Conservation (phyloP, 2,329 filamentous ascomycete species). For the Colletotrichum australisinense region DNA sequence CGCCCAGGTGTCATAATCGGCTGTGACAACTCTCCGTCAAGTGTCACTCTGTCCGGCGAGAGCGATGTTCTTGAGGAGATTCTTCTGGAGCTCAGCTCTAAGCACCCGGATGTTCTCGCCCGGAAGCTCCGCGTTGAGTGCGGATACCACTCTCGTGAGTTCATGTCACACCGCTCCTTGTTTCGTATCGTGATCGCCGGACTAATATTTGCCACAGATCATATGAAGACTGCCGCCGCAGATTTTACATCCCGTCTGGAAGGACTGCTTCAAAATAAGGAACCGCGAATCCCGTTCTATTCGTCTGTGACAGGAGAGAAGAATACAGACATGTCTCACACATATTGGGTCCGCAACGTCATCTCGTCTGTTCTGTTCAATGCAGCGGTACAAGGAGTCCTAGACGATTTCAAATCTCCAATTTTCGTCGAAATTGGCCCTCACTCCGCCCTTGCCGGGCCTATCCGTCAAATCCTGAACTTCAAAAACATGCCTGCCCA, state of each 20-base stretch:
- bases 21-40: constrained; percentile 65
- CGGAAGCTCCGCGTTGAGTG: constrained; percentile 60
- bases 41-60: constrained; percentile 57
- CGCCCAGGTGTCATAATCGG: constrained; percentile 47
- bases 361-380: constrained; percentile 56
- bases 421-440: constrained; percentile 61
- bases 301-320: constrained; percentile 27
- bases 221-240: constrained; percentile 19
- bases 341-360: constrained; percentile 59
- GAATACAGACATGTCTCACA: constrained; percentile 39
- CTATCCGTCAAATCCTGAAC: constrained; percentile 62
- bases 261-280: neutral
- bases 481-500: neutral
- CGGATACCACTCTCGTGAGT: constrained; percentile 61
- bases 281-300: constrained; percentile 19
- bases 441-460: constrained; percentile 60
- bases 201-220: constrained; percentile 5
- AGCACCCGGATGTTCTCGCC: constrained; percentile 55
- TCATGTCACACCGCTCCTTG: neutral
- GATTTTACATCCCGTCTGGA: constrained; percentile 24
- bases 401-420: constrained; percentile 13
- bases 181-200: neutral
- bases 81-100: constrained; percentile 30
- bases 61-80: constrained; percentile 40
- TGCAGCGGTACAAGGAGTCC: constrained; percentile 40